Percentiles rank a stretch among this genome's conserved stretches.
These are phyloP conservation scores for Saccharum officinarum DNA, from an alignment of 176 grass and related monocot species.

Conservation along the genomic window DNA sequence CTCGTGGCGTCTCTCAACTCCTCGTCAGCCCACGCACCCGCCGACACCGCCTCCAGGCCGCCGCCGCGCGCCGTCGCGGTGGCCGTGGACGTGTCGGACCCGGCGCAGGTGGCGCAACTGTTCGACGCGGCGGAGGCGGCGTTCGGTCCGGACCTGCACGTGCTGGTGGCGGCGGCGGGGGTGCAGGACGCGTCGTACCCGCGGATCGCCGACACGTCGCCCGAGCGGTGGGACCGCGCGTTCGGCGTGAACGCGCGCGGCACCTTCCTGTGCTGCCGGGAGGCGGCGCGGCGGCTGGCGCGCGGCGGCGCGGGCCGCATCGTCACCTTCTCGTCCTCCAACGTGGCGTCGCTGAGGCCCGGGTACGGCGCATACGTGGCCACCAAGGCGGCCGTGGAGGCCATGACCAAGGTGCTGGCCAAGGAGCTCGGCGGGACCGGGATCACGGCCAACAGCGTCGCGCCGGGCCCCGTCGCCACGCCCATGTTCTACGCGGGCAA, in stretches of 20 bases:
- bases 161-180: conserved; percentile 48
- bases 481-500: conserved; percentile 62
- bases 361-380: conserved; percentile 58
- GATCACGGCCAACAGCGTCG: conserved; percentile 65
- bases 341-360: conserved; percentile 38
- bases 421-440: conserved; percentile 54
- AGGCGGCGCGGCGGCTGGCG: conserved; percentile 39
- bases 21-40: background rate
- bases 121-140: conserved; percentile 46
- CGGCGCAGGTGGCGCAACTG: conserved; percentile 24
- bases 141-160: conserved; percentile 42
- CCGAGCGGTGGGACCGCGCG: conserved; percentile 37
- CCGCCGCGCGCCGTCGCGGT: conserved; percentile 43
- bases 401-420: conserved; percentile 64
- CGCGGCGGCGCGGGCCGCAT: conserved; percentile 40
- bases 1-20: conserved; percentile 34
- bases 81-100: conserved; percentile 50
- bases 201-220: conserved; percentile 36
- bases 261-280: conserved; percentile 55
- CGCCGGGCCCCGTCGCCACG: conserved; percentile 51
- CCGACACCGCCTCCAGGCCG: background rate
- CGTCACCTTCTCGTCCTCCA: conserved; percentile 54
- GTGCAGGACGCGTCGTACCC: conserved; percentile 42
- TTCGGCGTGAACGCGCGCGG: conserved; percentile 52
- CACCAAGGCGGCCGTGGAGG: conserved; percentile 61